Evolutionary conservation across 306 rosid species (phyloP).

Genomic region (Canavalia gladiata): DNA sequence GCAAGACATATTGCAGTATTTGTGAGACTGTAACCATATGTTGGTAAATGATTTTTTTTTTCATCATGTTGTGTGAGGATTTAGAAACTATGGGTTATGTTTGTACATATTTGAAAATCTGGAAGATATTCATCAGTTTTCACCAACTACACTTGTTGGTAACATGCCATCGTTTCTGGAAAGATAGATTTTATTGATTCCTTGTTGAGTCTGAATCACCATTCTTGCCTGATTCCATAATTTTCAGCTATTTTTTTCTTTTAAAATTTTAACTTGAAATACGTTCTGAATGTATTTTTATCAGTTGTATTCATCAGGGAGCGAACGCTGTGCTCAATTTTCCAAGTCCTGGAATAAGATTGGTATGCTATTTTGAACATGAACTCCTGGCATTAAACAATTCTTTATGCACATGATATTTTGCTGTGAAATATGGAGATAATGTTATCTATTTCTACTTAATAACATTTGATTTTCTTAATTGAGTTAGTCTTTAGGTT

Average conservation of each 20-base stretch:
- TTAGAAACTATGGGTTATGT: not conserved
- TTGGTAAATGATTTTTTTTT: slow-evolving; percentile 39
- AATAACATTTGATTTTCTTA: slow-evolving; percentile 21
- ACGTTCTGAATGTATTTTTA: slow-evolving; percentile 44
- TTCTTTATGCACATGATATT: slow-evolving; percentile 29
- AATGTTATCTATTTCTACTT: slow-evolving; percentile 3
- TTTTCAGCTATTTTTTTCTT: not conserved
- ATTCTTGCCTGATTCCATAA: slow-evolving; percentile 2
- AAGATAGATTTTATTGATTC: slow-evolving; percentile 39
- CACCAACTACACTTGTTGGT: slow-evolving; percentile 13
- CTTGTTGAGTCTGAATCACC: slow-evolving; percentile 9
- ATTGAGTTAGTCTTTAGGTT: slow-evolving; percentile 28
- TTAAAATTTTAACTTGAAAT: slow-evolving; percentile 32
- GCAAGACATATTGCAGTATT: not conserved
- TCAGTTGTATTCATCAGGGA: slow-evolving; percentile 85
- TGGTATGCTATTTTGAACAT: slow-evolving; percentile 61
- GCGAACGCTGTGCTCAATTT: slow-evolving; percentile 75
- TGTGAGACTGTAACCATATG: slow-evolving; percentile 15
- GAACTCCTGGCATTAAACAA: not conserved
- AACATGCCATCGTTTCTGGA: not conserved
- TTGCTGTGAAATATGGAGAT: slow-evolving; percentile 11
- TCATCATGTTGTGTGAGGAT: slow-evolving; percentile 31
- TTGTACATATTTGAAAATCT: slow-evolving; percentile 25
- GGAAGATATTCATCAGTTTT: slow-evolving; percentile 24
- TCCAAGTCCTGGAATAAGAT: slow-evolving; percentile 74